Base-by-base conservation (phyloP, 148 eudicot genomes). In the Camellia granthamiana region DNA sequence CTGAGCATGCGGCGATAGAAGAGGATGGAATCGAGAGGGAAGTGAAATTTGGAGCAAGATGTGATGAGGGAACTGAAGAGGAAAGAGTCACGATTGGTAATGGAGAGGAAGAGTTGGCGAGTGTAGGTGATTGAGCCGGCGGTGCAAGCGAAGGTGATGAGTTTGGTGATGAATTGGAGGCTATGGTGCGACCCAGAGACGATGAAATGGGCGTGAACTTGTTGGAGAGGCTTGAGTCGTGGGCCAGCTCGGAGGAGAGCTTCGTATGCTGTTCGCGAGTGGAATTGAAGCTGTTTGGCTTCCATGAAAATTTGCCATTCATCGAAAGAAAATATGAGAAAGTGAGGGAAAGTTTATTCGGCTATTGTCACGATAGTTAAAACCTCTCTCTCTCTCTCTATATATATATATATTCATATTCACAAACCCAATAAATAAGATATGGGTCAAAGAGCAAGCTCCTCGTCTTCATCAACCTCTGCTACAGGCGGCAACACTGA, bases 31-130 rank as follows among this genome's bases (percentile, higher is more conserved):
- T 89, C 81, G 79, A 30, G 64, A 30, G 83, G 84, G 41, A 81
- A 71, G 41, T 69, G 72, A 46, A 66, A 75, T 49, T 84, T 89
- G 66, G 92, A 86, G 74, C 89, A 82, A 77, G 90, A 30, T 43
- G 86, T 73, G 78, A 91, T 86, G 72, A 91, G 84, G 81, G 91
- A 85, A 54, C 80, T 86, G 88, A 86, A 89, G 83, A 89, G 89
- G 81, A 86, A 91, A 2, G 85, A 78, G 46, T 91, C 94, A 4
- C 92, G 91, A 76, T 83, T 81, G 14, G 86, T 61, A 63, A 85
- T 83, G 47, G 89, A 82, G 73, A 86, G 71, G 59, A 85, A n/a
- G 75, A 91, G 79, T 42, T 83, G 79, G 63, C 83, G 89, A 6
- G 94, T 76, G 83, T 91, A 89, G 72, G 82, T 0, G 30, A 83